These are phyloP conservation scores for Xylariaceae sp. DNA, from an alignment of 2,329 filamentous ascomycete species.

Conservation along the genomic window DNA sequence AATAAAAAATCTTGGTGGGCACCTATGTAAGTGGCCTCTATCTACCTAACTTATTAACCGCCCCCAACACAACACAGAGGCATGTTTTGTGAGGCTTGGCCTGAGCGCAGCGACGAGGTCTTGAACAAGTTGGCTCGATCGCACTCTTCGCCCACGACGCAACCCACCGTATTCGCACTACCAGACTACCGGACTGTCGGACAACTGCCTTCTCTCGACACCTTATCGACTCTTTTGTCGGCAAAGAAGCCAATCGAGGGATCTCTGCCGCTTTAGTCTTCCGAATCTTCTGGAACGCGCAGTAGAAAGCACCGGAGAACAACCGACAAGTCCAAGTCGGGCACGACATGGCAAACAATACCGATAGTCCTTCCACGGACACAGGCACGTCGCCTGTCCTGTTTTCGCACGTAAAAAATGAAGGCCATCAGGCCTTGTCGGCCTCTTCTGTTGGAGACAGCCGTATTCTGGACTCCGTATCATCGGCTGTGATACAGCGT, in stretches of 20 bases:
- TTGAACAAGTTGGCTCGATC: neutral
- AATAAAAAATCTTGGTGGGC: neutral
- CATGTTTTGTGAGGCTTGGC: neutral
- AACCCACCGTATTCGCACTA: neutral
- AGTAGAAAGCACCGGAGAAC: neutral
- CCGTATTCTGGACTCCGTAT: constrained; percentile 17
- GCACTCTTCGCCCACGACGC: neutral
- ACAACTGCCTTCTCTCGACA: neutral
- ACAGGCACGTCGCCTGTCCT: constrained; percentile 16
- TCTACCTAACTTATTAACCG: neutral
- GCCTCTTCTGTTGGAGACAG: constrained; percentile 20
- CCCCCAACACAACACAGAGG: neutral
- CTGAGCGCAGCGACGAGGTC: neutral
- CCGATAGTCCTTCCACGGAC: constrained; percentile 17
- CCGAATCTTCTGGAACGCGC: neutral
- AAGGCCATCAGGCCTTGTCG: constrained; percentile 11
- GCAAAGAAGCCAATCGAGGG: neutral
- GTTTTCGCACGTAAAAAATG: constrained; percentile 19
- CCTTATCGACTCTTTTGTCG: neutral
- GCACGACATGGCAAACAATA: constrained; percentile 23
- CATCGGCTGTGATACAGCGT: constrained; percentile 35
- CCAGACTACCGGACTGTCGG: too few species aligned
- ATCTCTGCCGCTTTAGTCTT: neutral
- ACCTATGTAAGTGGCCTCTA: too few species aligned
- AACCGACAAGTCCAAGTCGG: neutral